Conservation (phyloP, 306 rosid species). For the Cucurbita maxima region DNA sequence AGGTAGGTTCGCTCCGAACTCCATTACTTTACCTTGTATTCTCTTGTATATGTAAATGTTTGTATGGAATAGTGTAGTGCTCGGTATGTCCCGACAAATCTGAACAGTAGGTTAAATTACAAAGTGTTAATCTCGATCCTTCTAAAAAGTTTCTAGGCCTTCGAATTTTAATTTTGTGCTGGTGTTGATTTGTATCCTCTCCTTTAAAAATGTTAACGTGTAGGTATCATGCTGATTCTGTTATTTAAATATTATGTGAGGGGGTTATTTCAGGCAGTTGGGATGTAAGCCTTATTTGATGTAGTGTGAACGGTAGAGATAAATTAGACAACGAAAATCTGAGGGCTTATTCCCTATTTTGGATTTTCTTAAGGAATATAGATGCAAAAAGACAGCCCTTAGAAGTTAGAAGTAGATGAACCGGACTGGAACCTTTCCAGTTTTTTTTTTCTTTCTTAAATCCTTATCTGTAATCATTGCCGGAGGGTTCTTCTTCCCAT, state of each 20-base stretch:
- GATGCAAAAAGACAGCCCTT: too few species aligned
- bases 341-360: background rate
- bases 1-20: conserved; percentile 33
- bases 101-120: background rate
- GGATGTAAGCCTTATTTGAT: background rate
- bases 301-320: background rate
- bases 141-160: background rate
- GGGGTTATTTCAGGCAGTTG: background rate
- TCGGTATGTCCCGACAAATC: background rate
- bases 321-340: background rate
- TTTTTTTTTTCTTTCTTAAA: too few species aligned
- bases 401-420: too few species aligned
- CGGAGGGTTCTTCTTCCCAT: background rate
- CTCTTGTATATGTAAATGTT: background rate
- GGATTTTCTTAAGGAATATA: background rate
- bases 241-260: background rate
- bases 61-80: background rate
- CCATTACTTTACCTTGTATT: background rate
- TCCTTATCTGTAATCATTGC: too few species aligned
- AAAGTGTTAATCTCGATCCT: background rate
- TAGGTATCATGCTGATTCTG: background rate
- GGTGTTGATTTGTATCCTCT: background rate
- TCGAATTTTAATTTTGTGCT: background rate
- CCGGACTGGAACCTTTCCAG: background rate
- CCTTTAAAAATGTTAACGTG: background rate